These are phyloP conservation scores for Coprinopsis strossmayeri DNA, from an alignment of 768 basidiomycete genomes.

Conservation along the genomic window DNA sequence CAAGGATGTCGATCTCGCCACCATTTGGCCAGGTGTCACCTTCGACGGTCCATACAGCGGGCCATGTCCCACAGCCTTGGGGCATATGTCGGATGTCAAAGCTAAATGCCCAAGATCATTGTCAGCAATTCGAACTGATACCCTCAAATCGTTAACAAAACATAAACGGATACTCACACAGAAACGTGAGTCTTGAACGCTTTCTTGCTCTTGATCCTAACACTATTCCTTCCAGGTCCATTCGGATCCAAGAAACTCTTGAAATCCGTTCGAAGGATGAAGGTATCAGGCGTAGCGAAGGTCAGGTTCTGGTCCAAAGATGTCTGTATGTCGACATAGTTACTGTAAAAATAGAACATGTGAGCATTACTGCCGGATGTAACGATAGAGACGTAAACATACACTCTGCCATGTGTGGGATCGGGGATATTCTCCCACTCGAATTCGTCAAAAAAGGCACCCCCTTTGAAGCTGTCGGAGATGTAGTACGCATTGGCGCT, in stretches of 20 bases:
- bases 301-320: constrained; percentile 47
- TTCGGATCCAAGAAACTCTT: constrained; percentile 36
- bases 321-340: constrained; percentile 33
- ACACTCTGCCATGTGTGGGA: constrained; percentile 63
- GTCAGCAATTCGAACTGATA: not conserved
- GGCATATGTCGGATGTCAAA: constrained; percentile 33
- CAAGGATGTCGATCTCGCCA: constrained; percentile 35
- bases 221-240: constrained; percentile 46
- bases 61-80: constrained; percentile 36
- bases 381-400: constrained; percentile 14
- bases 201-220: constrained; percentile 45
- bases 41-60: constrained; percentile 50
- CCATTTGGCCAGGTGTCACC: constrained; percentile 43
- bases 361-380: not conserved
- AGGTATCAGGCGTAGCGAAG: constrained; percentile 35
- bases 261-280: constrained; percentile 49
- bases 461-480: constrained; percentile 36
- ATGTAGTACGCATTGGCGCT: constrained; percentile 25
- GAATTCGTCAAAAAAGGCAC: constrained; percentile 43
- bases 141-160: constrained; percentile 1
- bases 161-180: constrained; percentile 30
- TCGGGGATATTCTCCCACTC: constrained; percentile 42
- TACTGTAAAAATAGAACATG: constrained; percentile 19
- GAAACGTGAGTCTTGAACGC: constrained; percentile 46
- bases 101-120: constrained; percentile 10